These are phyloP conservation scores for Starmerella sp. DNA, from an alignment of 805 yeast species.

Conservation along the genomic window DNA sequence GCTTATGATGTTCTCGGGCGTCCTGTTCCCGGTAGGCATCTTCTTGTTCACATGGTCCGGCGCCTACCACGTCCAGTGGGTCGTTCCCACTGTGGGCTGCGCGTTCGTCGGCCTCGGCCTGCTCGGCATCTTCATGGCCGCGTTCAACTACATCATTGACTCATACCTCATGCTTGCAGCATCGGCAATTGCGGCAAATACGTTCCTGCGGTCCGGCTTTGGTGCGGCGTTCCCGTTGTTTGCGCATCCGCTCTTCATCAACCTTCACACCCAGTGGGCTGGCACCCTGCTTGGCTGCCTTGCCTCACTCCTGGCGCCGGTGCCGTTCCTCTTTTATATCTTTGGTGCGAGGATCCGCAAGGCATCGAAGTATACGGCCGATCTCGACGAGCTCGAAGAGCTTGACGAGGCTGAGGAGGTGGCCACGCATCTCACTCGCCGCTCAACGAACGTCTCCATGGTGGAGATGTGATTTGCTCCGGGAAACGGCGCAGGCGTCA, in stretches of 20 bases:
- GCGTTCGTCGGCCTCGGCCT: slow-evolving; percentile 43
- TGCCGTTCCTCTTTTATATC: slow-evolving; percentile 43
- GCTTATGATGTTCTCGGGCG: slow-evolving; percentile 61
- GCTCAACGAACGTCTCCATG: background rate
- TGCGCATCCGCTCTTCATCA: slow-evolving; percentile 41
- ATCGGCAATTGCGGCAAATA: slow-evolving; percentile 53
- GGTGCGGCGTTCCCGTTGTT: slow-evolving; percentile 55
- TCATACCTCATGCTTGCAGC: slow-evolving; percentile 49
- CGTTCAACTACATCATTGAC: slow-evolving; percentile 51
- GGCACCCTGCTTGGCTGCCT: slow-evolving; percentile 42
- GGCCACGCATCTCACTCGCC: background rate
- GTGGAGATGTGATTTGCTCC: background rate
- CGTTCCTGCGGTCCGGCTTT: slow-evolving; percentile 46
- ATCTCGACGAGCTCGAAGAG: background rate
- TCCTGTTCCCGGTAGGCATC: slow-evolving; percentile 64
- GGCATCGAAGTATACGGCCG: slow-evolving; percentile 17
- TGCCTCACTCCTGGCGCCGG: slow-evolving; percentile 42
- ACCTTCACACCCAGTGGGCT: slow-evolving; percentile 45
- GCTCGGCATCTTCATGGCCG: slow-evolving; percentile 47
- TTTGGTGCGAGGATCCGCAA: slow-evolving; percentile 34
- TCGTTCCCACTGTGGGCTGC: slow-evolving; percentile 47
- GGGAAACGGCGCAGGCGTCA: too few species aligned
- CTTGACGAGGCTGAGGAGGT: background rate
- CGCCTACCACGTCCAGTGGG: slow-evolving; percentile 56
- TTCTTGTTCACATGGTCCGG: slow-evolving; percentile 89